A percentile compares a stretch with the other conserved stretches of the same genome.
Evolutionary conservation across 768 basidiomycete genomes (phyloP).

Genomic region (Exidia glandulosa): DNA sequence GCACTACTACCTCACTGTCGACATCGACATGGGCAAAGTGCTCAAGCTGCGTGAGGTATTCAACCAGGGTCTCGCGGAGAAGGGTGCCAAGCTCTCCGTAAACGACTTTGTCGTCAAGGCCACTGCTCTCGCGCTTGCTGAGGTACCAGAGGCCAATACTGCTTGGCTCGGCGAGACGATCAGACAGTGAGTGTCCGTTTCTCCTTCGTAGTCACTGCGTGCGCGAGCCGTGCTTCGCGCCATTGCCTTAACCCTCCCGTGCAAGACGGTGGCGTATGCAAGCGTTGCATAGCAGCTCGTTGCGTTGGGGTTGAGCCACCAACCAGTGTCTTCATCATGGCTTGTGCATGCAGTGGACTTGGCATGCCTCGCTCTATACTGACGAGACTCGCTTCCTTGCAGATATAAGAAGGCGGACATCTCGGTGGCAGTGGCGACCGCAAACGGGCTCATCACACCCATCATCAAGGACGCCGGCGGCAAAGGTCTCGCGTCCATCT

Average conservation of each 20-base stretch:
- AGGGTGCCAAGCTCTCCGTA: constrained; percentile 85
- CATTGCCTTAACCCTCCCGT: too few relatives aligned
- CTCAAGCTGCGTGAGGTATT: constrained; percentile 91
- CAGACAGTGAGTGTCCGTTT: constrained; percentile 59
- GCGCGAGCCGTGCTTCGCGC: too few relatives aligned
- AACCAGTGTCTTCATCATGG: too few relatives aligned
- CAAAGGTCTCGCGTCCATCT: constrained; percentile 89
- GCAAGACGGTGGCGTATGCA: too few relatives aligned
- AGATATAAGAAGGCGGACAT: constrained; percentile 97
- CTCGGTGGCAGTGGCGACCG: constrained; percentile 92
- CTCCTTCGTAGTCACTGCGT: too few relatives aligned
- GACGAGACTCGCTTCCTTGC: not conserved
- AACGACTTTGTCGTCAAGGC: constrained; percentile 99
- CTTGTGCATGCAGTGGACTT: too few relatives aligned
- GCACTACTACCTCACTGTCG: constrained; percentile 92
- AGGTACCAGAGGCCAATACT: constrained; percentile 96
- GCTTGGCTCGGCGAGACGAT: constrained; percentile 96
- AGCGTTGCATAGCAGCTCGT: too few relatives aligned
- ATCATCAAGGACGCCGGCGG: constrained; percentile 89
- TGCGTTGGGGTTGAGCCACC: too few relatives aligned
- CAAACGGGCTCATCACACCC: constrained; percentile 91
- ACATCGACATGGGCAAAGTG: constrained; percentile 94
- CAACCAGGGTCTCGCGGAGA: constrained; percentile 77
- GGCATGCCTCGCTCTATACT: not conserved
- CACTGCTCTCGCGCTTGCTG: constrained; percentile 75